Percentiles rank a stretch among this genome's conserved stretches.
These are phyloP conservation scores for Lanmaoa rubissima DNA, from an alignment of 768 basidiomycete genomes.

Conservation along the genomic window DNA sequence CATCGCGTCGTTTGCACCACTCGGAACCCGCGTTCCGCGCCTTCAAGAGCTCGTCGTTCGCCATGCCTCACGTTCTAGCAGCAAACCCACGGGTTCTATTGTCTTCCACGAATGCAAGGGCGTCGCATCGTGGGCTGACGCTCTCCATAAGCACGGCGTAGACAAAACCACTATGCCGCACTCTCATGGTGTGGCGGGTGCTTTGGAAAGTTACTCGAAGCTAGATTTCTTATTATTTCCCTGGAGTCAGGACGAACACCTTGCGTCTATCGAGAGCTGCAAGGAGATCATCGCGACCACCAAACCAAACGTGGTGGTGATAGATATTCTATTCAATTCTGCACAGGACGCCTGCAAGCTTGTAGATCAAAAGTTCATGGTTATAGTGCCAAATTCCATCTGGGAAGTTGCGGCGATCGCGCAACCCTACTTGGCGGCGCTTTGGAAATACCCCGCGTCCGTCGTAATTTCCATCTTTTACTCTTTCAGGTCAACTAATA, in stretches of 20 bases:
- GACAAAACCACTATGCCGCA: neutral
- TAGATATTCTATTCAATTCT: neutral
- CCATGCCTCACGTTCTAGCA: neutral
- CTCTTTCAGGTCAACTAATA: neutral
- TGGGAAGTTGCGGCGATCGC: neutral
- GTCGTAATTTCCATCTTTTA: neutral
- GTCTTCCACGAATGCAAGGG: slow-evolving; percentile 3
- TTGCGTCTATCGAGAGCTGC: neutral
- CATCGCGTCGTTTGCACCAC: slow-evolving; percentile 12
- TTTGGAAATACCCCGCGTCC: slow-evolving; percentile 9
- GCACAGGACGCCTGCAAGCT: slow-evolving; percentile 8
- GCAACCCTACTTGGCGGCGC: neutral
- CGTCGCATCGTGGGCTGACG: neutral
- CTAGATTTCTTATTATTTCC: neutral
- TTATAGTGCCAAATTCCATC: slow-evolving; percentile 1
- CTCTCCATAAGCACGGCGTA: neutral
- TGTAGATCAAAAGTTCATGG: neutral
- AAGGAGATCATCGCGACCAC: slow-evolving; percentile 1
- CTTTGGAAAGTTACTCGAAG: neutral
- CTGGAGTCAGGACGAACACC: slow-evolving; percentile 10
- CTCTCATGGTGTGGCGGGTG: slow-evolving; percentile 3
- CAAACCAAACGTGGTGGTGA: neutral
- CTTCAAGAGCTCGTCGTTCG: slow-evolving; percentile 6
- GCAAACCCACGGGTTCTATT: neutral
- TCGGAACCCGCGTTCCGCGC: slow-evolving; percentile 1